Conservation (phyloP, 176 grass and related monocot genomes). For the Dendrocalamus sinicus region DNA sequence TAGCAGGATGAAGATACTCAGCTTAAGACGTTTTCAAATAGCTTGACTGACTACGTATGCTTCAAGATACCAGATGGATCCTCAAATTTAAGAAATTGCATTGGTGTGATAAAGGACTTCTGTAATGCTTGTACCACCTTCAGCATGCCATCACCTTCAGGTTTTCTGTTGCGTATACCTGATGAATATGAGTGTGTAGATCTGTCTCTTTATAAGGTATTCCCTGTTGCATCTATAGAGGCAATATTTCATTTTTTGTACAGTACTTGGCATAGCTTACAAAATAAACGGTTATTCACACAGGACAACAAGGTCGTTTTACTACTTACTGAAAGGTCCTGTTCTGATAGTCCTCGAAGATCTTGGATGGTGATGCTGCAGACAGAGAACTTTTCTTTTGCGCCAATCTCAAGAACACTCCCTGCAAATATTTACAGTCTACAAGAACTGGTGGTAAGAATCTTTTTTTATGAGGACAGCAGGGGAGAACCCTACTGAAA, state of each 20-base stretch:
- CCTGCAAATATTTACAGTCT: conserved; percentile 53
- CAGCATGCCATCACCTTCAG: conserved; percentile 47
- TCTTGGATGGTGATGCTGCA: conserved; percentile 86
- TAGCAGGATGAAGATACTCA: conserved; percentile 69
- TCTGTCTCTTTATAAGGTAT: conserved; percentile 90
- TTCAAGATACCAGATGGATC: conserved; percentile 90
- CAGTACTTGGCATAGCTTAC: conserved; percentile 1
- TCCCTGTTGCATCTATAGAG: conserved; percentile 29
- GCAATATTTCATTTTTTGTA: conserved; percentile 26
- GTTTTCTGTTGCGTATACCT: conserved; percentile 77
- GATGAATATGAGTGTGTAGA: conserved; percentile 83
- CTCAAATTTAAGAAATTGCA: conserved; percentile 73
- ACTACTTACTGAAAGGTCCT: conserved; percentile 72
- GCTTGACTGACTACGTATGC: conserved; percentile 67
- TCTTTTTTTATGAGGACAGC: not conserved
- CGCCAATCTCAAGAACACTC: conserved; percentile 56
- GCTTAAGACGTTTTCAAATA: conserved; percentile 37
- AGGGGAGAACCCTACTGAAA: not conserved
- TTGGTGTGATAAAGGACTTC: conserved; percentile 76
- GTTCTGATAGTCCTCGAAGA: conserved; percentile 57
- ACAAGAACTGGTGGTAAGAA: conserved; percentile 69
- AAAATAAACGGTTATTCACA: conserved; percentile 38
- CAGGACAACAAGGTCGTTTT: conserved; percentile 83
- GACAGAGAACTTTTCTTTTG: conserved; percentile 65
- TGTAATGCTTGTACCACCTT: conserved; percentile 44